phyloP scores from a whole-genome alignment of 345 rosid genomes.

The Eutrema heterophyllum region DNA sequence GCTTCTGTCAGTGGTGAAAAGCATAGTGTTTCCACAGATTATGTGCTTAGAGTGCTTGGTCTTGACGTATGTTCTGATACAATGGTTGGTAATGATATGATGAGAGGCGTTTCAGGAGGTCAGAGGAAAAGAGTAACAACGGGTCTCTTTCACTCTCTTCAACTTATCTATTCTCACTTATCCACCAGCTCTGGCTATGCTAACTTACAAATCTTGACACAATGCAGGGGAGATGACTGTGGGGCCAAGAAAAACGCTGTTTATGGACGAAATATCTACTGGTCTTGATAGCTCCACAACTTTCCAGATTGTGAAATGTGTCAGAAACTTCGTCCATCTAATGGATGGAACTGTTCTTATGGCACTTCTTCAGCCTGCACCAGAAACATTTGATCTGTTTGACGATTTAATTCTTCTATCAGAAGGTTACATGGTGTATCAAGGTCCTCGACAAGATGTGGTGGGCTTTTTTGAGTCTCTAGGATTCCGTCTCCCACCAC shows the following conservation, averaged over 20 bases:
- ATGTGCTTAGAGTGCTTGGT: conserved; percentile 82
- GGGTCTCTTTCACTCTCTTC: conserved; percentile 46
- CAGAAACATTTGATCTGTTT: conserved; percentile 90
- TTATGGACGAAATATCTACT: conserved; percentile 98
- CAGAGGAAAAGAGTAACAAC: conserved; percentile 93
- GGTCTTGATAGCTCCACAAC: conserved; percentile 98
- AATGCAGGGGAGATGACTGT: conserved; percentile 92
- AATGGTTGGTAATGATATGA: conserved; percentile 83
- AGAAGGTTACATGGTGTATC: conserved; percentile 80
- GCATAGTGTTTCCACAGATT: conserved; percentile 81
- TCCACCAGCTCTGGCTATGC: not conserved
- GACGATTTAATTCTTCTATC: conserved; percentile 80
- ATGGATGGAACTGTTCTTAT: conserved; percentile 91
- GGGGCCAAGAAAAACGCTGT: conserved; percentile 89
- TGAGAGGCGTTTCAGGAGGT: conserved; percentile 96
- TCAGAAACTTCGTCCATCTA: conserved; percentile 73
- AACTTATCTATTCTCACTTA: not conserved
- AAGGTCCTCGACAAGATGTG: conserved; percentile 76
- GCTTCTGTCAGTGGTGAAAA: conserved; percentile 65
- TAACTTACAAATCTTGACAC: not conserved
- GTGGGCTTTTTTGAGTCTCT: conserved; percentile 78
- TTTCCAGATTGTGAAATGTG: conserved; percentile 77
- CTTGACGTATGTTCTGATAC: conserved; percentile 89
- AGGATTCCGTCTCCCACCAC: conserved; percentile 73
- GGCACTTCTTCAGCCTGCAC: conserved; percentile 97